These are phyloP conservation scores for Discostella pseudostelligera DNA, from an alignment of 108 stramenopile species.

Conservation along the genomic window DNA sequence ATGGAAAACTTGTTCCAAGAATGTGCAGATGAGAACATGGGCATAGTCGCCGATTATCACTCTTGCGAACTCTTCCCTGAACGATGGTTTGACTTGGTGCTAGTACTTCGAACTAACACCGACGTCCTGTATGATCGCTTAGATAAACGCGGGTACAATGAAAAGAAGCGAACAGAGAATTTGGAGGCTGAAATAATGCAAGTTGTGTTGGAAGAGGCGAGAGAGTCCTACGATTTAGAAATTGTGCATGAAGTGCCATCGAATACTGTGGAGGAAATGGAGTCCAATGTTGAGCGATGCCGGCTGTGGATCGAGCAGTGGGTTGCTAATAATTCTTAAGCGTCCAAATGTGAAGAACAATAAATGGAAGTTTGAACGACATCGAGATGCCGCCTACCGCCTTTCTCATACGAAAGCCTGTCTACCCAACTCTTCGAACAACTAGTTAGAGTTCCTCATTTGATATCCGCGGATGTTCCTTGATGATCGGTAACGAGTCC, in stretches of 20 bases:
- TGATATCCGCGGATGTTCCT: too few relatives aligned
- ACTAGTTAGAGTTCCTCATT: too few relatives aligned
- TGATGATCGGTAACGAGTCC: background rate
- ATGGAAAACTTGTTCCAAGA: conserved; percentile 78
- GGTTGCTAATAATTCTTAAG: conserved; percentile 57
- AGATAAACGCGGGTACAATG: conserved; percentile 78
- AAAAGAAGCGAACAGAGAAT: conserved; percentile 89
- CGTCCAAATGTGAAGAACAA: too few relatives aligned
- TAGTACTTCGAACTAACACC: conserved; percentile 84
- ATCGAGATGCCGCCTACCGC: too few relatives aligned
- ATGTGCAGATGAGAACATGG: conserved; percentile 59
- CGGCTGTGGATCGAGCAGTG: conserved; percentile 74
- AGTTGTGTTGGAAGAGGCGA: conserved; percentile 88
- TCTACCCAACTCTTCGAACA: too few relatives aligned
- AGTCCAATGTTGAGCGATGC: conserved; percentile 69
- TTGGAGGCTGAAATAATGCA: conserved; percentile 95
- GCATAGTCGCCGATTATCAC: conserved; percentile 92
- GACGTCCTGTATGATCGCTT: conserved; percentile 90
- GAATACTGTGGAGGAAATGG: conserved; percentile 85
- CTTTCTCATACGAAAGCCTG: too few relatives aligned
- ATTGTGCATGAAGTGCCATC: conserved; percentile 89
- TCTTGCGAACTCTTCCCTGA: conserved; percentile 93
- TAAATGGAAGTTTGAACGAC: too few relatives aligned
- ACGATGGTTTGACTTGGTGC: conserved; percentile 94
- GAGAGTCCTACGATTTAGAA: conserved; percentile 79